Conservation (phyloP, 1,284 basidiomycete genomes). For the Cryptococcus floricola region DNA sequence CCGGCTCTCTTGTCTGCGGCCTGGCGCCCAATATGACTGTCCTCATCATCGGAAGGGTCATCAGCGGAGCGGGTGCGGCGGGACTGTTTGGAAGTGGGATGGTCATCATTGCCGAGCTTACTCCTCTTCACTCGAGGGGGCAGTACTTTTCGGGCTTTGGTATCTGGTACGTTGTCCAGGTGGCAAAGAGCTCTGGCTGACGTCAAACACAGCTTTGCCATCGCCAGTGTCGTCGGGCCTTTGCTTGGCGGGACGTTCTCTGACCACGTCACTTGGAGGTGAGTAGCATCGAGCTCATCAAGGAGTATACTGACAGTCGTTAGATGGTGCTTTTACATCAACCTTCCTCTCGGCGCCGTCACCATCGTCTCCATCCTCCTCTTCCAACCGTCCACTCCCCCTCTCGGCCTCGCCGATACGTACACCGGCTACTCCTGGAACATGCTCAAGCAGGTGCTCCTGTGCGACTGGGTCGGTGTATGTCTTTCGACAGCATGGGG, state of each 20-base stretch:
- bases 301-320: constrained; percentile 21
- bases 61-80: constrained; percentile 54
- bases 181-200: too few species aligned
- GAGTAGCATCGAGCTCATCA: constrained; percentile 35
- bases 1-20: constrained; percentile 56
- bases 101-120: constrained; percentile 45
- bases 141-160: constrained; percentile 36
- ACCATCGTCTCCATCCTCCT: constrained; percentile 45
- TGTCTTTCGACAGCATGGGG: constrained; percentile 46
- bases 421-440: constrained; percentile 48
- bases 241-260: constrained; percentile 51
- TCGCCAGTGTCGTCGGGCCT: constrained; percentile 48
- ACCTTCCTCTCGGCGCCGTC: constrained; percentile 50
- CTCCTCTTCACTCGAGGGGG: constrained; percentile 38
- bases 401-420: constrained; percentile 54
- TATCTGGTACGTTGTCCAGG: constrained; percentile 26
- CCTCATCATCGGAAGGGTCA: constrained; percentile 53
- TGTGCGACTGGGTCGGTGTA: constrained; percentile 50
- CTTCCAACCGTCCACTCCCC: constrained; percentile 42
- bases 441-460: constrained; percentile 28
- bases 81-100: constrained; percentile 52
- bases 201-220: constrained; percentile 31
- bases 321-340: constrained; percentile 52
- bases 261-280: constrained; percentile 51
- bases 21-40: constrained; percentile 51